phyloP scores from a whole-genome alignment of 768 basidiomycete genomes.

The Russula sp. region DNA sequence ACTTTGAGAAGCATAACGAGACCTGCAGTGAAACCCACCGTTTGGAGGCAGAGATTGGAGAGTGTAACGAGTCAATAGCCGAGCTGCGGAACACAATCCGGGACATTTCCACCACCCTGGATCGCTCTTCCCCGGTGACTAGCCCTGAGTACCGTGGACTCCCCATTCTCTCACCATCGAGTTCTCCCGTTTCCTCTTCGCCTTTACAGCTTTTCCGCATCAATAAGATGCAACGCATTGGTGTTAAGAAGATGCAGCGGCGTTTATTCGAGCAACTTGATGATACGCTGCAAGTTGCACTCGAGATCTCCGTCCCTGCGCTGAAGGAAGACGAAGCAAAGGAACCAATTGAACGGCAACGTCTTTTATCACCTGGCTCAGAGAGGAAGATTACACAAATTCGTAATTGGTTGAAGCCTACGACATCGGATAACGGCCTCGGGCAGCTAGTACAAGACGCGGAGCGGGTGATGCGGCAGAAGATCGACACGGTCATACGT shows the following conservation, averaged over 20 bases:
- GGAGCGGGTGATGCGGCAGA: conserved; percentile 84
- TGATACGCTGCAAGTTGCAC: conserved; percentile 71
- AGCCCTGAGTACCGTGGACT: conserved; percentile 82
- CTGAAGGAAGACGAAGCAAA: conserved; percentile 88
- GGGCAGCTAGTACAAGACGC: conserved; percentile 78
- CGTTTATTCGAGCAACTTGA: conserved; percentile 80
- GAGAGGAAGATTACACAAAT: conserved; percentile 82
- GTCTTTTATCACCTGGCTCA: conserved; percentile 80
- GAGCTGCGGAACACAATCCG: conserved; percentile 85
- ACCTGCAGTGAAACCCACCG: conserved; percentile 95
- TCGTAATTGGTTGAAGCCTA: conserved; percentile 80
- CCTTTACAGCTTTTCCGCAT: conserved; percentile 71
- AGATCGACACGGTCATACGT: conserved; percentile 90
- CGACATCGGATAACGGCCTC: conserved; percentile 79
- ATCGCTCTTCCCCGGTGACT: conserved; percentile 59
- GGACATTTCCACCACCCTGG: conserved; percentile 65
- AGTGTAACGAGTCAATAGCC: conserved; percentile 86
- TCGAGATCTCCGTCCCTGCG: conserved; percentile 79
- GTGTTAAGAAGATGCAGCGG: conserved; percentile 75
- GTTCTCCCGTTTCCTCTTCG: conserved; percentile 62
- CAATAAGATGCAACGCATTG: conserved; percentile 66
- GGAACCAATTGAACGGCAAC: conserved; percentile 88
- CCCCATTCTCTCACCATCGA: conserved; percentile 70
- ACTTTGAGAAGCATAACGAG: conserved; percentile 99
- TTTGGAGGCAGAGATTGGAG: conserved; percentile 88